phyloP scores from a whole-genome alignment of 1,284 basidiomycete species.

The Apiotrichum veenhuisii region DNA sequence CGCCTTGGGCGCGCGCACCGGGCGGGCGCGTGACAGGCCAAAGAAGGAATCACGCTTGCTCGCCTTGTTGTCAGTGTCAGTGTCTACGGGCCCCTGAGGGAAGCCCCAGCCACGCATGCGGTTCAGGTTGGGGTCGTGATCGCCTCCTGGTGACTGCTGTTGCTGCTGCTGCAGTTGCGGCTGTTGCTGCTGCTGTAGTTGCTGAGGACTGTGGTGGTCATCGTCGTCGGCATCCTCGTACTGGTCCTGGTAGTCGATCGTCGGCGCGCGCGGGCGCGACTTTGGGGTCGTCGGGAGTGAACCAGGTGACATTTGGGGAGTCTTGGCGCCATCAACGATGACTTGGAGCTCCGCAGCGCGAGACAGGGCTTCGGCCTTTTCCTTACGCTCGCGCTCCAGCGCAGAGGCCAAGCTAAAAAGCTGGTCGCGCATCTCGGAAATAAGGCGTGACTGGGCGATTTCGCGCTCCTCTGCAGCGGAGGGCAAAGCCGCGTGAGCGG shows the following conservation, averaged over 20 bases:
- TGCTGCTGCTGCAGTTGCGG: too few species aligned
- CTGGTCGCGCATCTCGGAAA: slow-evolving; percentile 40
- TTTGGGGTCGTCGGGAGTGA: slow-evolving; percentile 18
- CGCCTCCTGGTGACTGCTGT: neutral
- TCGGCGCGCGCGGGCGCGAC: slow-evolving; percentile 8
- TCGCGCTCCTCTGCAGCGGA: slow-evolving; percentile 11
- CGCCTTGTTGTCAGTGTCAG: slow-evolving; percentile 7
- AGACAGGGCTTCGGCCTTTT: slow-evolving; percentile 24
- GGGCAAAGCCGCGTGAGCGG: slow-evolving; percentile 9
- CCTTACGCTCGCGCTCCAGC: slow-evolving; percentile 36
- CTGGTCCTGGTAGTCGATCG: neutral
- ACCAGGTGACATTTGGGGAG: slow-evolving; percentile 13
- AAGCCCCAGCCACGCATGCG: slow-evolving; percentile 42
- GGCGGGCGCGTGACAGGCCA: slow-evolving; percentile 31
- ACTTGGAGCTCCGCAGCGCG: slow-evolving; percentile 22
- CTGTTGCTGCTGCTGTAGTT: too few species aligned
- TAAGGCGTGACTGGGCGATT: slow-evolving; percentile 24
- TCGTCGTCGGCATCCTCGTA: slow-evolving; percentile 14
- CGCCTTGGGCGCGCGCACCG: slow-evolving; percentile 13
- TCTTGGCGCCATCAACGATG: slow-evolving; percentile 13
- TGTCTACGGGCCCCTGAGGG: slow-evolving; percentile 24
- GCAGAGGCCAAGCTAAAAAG: slow-evolving; percentile 36
- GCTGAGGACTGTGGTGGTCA: too few species aligned
- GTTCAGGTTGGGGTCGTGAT: slow-evolving; percentile 24
- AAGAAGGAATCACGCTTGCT: slow-evolving; percentile 45